These are phyloP conservation scores for Penicillium frequentans DNA, from an alignment of 2,329 filamentous ascomycete species.

Conservation along the genomic window DNA sequence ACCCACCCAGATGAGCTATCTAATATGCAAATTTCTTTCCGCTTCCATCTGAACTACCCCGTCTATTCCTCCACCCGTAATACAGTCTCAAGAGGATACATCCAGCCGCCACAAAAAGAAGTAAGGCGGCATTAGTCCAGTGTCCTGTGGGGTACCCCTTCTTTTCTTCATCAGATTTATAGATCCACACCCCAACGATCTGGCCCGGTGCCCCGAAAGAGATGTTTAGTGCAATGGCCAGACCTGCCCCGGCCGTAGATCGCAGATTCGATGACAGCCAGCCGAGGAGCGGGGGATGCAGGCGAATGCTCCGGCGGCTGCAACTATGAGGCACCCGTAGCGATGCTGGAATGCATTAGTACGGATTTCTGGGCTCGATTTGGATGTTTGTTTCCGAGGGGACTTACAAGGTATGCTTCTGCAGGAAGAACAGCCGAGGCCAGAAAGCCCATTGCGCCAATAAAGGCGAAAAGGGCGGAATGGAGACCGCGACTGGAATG, in stretches of 20 bases:
- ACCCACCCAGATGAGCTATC: slow-evolving; percentile 1
- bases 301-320: slow-evolving; percentile 65
- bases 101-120: slow-evolving; percentile 59
- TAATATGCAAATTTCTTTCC: slow-evolving; percentile 31
- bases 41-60: slow-evolving; percentile 17
- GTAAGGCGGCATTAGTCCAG: slow-evolving; percentile 63
- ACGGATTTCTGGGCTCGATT: neutral
- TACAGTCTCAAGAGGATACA: slow-evolving; percentile 57
- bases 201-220: slow-evolving; percentile 68
- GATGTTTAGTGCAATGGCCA: slow-evolving; percentile 71
- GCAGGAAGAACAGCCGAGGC: slow-evolving; percentile 64
- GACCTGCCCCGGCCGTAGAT: slow-evolving; percentile 63
- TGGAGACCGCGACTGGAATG: slow-evolving; percentile 49
- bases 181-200: slow-evolving; percentile 73
- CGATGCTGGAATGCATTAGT: slow-evolving; percentile 41
- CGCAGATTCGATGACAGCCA: slow-evolving; percentile 69
- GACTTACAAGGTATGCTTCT: slow-evolving; percentile 52
- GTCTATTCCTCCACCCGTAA: slow-evolving; percentile 52
- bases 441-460: slow-evolving; percentile 60
- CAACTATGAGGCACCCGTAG: slow-evolving; percentile 71
- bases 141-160: slow-evolving; percentile 69
- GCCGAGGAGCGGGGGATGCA: slow-evolving; percentile 70
- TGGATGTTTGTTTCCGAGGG: neutral
- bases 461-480: slow-evolving; percentile 49
- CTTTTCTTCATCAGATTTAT: slow-evolving; percentile 61